Evolutionary conservation across 441 rosid species (phyloP).

Genomic region (Viola pubescens): DNA sequence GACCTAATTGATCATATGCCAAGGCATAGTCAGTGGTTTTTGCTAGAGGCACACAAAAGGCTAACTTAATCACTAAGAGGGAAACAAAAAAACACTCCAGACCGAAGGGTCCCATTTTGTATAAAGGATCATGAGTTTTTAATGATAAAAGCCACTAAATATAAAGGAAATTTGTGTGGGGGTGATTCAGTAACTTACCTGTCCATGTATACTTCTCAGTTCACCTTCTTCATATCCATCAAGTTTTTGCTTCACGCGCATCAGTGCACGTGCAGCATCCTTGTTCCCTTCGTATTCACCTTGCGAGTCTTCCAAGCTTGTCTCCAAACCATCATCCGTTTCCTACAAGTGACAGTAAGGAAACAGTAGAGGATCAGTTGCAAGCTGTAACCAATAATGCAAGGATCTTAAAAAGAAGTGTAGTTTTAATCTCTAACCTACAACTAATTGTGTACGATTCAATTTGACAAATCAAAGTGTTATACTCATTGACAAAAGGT

Average conservation of each 20-base stretch:
- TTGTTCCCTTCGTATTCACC: conserved; percentile 85
- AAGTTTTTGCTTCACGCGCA: conserved; percentile 93
- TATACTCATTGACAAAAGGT: not conserved
- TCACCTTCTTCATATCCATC: conserved; percentile 99
- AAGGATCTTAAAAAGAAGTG: too few relatives aligned
- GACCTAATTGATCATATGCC: too few relatives aligned
- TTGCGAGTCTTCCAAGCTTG: conserved; percentile 58
- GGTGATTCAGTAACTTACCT: conserved; percentile 38
- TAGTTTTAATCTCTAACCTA: not conserved
- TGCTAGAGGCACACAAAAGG: too few relatives aligned
- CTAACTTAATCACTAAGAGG: too few relatives aligned
- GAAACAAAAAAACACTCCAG: too few relatives aligned
- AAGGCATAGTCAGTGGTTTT: too few relatives aligned
- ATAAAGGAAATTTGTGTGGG: too few relatives aligned
- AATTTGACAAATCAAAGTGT: not conserved
- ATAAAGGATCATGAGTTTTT: too few relatives aligned
- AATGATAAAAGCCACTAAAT: too few relatives aligned
- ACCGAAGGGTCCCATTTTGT: too few relatives aligned
- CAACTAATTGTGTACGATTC: not conserved
- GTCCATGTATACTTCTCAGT: conserved; percentile 90
- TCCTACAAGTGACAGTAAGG: conserved; percentile 38
- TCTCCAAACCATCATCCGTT: conserved; percentile 53
- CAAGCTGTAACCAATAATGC: not conserved
- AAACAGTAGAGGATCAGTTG: not conserved
- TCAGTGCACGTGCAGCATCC: conserved; percentile 89